These are phyloP conservation scores for Magnusiomyces sp. DNA, from an alignment of 1,139 yeast species.

Conservation along the genomic window DNA sequence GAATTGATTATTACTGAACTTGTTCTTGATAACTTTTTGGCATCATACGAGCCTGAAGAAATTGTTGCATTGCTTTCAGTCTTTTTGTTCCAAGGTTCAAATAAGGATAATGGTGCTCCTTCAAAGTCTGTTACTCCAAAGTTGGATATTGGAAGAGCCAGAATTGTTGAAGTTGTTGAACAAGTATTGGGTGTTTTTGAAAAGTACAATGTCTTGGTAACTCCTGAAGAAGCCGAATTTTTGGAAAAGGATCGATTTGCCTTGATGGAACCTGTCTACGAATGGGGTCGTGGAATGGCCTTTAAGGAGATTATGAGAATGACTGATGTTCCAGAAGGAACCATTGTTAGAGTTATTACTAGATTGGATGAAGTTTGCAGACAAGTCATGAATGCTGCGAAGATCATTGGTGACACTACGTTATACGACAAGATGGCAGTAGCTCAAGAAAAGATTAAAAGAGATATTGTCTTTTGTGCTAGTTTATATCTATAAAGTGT, in stretches of 20 bases:
- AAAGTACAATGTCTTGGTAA: constrained; percentile 62
- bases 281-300: constrained; percentile 95
- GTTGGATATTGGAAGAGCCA: constrained; percentile 65
- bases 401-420: constrained; percentile 86
- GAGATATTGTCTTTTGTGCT: constrained; percentile 97
- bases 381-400: constrained; percentile 88
- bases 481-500: constrained; percentile 61
- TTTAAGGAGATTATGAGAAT: constrained; percentile 85
- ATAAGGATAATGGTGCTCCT: constrained; percentile 29
- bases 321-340: constrained; percentile 90
- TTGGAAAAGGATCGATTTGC: constrained; percentile 80
- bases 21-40: constrained; percentile 81
- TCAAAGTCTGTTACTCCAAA: constrained; percentile 69
- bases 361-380: constrained; percentile 91
- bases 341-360: constrained; percentile 94
- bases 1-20: constrained; percentile 43
- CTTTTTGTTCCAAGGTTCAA: constrained; percentile 85
- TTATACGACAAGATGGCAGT: constrained; percentile 81
- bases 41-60: constrained; percentile 91
- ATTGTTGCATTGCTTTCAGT: constrained; percentile 87
- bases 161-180: constrained; percentile 63
- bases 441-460: constrained; percentile 90
- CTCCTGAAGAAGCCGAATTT: constrained; percentile 81
- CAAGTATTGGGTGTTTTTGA: constrained; percentile 54
- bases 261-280: constrained; percentile 86